Evolutionary conservation across 352 stramenopile genomes (phyloP), one percentile per base, ranked within the genome.

Genomic region (Aphanomyces invadans): DNA sequence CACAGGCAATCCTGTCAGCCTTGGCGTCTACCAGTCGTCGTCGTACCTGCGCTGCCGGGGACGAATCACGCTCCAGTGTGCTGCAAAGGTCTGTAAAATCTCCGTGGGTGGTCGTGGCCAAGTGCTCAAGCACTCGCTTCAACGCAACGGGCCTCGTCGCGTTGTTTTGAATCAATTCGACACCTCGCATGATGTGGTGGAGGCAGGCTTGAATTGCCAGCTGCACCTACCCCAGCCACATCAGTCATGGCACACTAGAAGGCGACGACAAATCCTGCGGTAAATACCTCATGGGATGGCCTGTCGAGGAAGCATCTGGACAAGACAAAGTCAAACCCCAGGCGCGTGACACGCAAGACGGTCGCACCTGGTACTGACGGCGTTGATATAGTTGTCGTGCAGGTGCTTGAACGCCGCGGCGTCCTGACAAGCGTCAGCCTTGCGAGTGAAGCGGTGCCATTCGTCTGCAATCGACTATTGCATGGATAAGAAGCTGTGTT

Each of bases 391-490:
- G 29, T 5, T 4, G 21, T 67, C 21, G 49, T 67, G 60, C 15
- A 26, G 45, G 2, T 21, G 19, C 32, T 48, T 36, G 28, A 67
- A 29, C 1, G 38, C 60, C 5, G 57, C 33, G 15, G 60, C 36
- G 25, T 67, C 60, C 3, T 10, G 19, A 7, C 28, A 49, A 12
- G 10, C 4, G 5, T n/a, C 28, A 2, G 33, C 28, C n/a, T 29
- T 39, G 17, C 21, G 4, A 26, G n/a, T 19, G 42, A 67, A 57
- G 9, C 21, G 39, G 5, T 67, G 42, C 42, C 42, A 67, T 32
- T 67, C 60, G 1, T 67, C 28, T 25, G 42, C 60, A 31, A 67
- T 59, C 25, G 48, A 49, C 60, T 65, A 55, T 4, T 2, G 33
- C 45, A 56, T 39, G 10, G 10, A 25, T 25, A 42, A 15, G 36